phyloP scores from a whole-genome alignment of 208 protist species.

The Vickermania ingenoplastis region DNA sequence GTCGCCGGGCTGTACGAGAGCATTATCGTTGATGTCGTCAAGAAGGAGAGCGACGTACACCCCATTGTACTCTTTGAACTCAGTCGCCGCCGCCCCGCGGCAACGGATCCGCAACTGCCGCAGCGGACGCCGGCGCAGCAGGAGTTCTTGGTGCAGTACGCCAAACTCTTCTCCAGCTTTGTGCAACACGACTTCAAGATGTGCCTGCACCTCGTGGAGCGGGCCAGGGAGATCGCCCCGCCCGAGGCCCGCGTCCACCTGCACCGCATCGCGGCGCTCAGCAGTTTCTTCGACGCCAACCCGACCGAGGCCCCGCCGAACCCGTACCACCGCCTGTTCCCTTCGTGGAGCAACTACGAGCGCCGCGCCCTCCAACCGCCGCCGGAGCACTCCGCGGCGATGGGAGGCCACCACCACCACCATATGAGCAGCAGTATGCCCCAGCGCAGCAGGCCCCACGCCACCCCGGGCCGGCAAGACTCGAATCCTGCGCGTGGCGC shows the following conservation, averaged over 20 bases:
- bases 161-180: conserved; percentile 66
- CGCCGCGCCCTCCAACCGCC: conserved; percentile 8
- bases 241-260: conserved; percentile 11
- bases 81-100: conserved; percentile 9
- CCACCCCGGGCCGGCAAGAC: neutral
- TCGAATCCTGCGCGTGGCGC: neutral
- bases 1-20: conserved; percentile 60
- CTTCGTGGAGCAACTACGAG: conserved; percentile 70
- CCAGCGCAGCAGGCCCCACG: neutral
- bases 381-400: neutral
- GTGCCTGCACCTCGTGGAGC: conserved; percentile 26
- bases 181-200: conserved; percentile 58
- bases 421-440: conserved; percentile 10
- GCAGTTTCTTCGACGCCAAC: conserved; percentile 37
- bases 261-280: conserved; percentile 49
- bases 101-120: conserved; percentile 6
- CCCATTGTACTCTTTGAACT: conserved; percentile 73
- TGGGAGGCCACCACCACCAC: neutral
- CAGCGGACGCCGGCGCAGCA: conserved; percentile 3
- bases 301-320: conserved; percentile 17
- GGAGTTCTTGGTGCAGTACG: conserved; percentile 54
- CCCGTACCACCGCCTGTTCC: conserved; percentile 56
- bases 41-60: conserved; percentile 25
- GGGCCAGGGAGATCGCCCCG: conserved; percentile 11
- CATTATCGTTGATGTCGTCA: conserved; percentile 74